Evolutionary conservation across 2,329 filamentous ascomycete species (phyloP).

Genomic region (Beauveria australis): DNA sequence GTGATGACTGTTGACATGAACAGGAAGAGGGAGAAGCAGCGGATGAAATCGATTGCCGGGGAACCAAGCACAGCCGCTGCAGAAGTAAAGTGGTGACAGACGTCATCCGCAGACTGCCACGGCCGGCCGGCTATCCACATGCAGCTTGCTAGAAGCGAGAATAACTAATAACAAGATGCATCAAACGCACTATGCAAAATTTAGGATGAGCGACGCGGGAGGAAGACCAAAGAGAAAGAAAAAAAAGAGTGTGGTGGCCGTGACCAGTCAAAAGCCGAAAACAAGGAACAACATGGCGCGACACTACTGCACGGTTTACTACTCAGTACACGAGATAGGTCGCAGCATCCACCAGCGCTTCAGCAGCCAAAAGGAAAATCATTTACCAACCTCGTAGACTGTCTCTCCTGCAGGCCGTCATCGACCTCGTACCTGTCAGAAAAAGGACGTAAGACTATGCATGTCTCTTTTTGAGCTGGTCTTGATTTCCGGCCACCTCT

Average conservation of each 20-base stretch:
- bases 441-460: background rate
- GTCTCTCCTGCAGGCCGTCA: background rate
- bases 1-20: background rate
- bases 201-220: background rate
- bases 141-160: background rate
- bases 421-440: background rate
- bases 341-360: background rate
- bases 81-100: background rate
- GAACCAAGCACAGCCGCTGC: background rate
- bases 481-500: background rate
- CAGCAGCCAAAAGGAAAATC: background rate
- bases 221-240: background rate
- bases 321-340: no score
- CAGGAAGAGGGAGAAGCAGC: background rate
- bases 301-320: constrained; percentile 2
- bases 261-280: background rate
- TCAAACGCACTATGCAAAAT: background rate
- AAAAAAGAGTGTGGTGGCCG: background rate
- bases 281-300: background rate
- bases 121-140: background rate
- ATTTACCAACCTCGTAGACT: constrained; percentile 6
- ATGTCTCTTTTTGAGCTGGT: background rate
- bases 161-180: background rate
- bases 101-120: background rate
- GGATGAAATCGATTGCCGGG: background rate